These are phyloP conservation scores for Talaromyces sp. DNA, from an alignment of 2,329 filamentous ascomycete genomes.

Conservation along the genomic window DNA sequence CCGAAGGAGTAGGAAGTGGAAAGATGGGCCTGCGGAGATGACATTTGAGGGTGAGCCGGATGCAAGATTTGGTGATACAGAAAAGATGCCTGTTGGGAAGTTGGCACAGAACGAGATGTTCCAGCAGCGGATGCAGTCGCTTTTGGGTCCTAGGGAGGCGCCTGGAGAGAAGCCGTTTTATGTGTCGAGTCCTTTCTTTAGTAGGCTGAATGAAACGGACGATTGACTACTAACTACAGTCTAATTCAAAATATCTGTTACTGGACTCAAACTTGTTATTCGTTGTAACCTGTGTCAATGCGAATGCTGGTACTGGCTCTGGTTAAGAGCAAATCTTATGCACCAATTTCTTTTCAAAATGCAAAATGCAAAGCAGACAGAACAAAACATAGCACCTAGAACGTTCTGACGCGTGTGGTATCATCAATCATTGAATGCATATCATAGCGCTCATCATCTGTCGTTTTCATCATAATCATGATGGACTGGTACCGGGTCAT, in stretches of 20 bases:
- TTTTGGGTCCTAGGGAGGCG: constrained; percentile 6
- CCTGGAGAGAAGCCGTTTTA: constrained; percentile 18
- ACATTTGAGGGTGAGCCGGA: constrained; percentile 14
- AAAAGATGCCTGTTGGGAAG: constrained; percentile 14
- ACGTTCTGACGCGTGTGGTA: constrained; percentile 7
- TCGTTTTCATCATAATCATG: neutral
- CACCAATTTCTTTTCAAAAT: neutral
- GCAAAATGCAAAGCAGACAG: neutral
- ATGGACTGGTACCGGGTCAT: neutral
- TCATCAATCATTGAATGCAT: constrained; percentile 12
- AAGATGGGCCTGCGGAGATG: constrained; percentile 15
- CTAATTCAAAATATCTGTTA: neutral
- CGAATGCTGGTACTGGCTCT: neutral
- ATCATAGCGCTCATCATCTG: neutral
- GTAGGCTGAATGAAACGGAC: constrained; percentile 3
- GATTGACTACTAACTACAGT: neutral
- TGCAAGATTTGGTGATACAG: constrained; percentile 19
- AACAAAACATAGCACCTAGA: neutral
- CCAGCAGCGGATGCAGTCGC: constrained; percentile 17
- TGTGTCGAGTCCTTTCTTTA: constrained; percentile 22
- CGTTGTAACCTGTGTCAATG: neutral
- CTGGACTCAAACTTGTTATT: neutral
- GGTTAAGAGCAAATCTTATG: neutral
- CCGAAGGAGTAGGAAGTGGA: constrained; percentile 16
- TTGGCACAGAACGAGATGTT: constrained; percentile 18